Conservation (phyloP, 176 grass and related monocot species). For the Oryza meridionalis region DNA sequence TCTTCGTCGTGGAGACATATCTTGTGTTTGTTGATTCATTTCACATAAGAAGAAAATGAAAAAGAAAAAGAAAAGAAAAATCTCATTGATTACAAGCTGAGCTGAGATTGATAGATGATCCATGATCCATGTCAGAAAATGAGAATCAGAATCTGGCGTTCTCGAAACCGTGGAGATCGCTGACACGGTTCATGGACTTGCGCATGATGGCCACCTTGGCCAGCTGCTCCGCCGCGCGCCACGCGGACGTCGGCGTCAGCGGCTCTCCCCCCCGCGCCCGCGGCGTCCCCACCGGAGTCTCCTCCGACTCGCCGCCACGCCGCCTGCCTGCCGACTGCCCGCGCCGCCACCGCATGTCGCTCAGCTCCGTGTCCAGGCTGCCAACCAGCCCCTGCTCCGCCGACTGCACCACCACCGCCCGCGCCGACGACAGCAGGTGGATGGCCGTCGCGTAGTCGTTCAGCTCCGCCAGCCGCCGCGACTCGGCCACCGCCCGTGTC, state of each 20-base stretch:
- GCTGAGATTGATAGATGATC: no score
- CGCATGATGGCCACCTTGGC: slow-evolving; percentile 95
- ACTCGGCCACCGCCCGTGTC: slow-evolving; percentile 78
- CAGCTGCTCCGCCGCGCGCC: slow-evolving; percentile 96
- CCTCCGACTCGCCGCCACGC: neutral
- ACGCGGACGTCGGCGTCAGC: slow-evolving; percentile 84
- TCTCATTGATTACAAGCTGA: neutral
- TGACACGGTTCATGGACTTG: slow-evolving; percentile 86
- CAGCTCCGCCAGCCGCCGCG: slow-evolving; percentile 71
- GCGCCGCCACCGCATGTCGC: slow-evolving; percentile 62
- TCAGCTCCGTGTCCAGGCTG: slow-evolving; percentile 65
- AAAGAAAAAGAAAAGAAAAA: neutral
- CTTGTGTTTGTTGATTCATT: neutral
- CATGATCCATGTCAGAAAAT: neutral
- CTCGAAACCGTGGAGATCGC: slow-evolving; percentile 95
- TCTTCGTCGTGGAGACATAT: no score
- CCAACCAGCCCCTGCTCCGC: slow-evolving; percentile 59
- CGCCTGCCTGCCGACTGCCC: slow-evolving; percentile 37
- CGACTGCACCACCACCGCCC: slow-evolving; percentile 68
- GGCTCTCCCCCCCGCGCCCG: slow-evolving; percentile 58
- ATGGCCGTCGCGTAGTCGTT: slow-evolving; percentile 69
- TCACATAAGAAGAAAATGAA: neutral
- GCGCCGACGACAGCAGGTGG: slow-evolving; percentile 79
- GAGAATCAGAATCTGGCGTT: slow-evolving; percentile 98
- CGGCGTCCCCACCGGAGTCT: slow-evolving; percentile 33